phyloP scores from a whole-genome alignment of 352 stramenopile genomes.

The Plasmopara halstedii region DNA sequence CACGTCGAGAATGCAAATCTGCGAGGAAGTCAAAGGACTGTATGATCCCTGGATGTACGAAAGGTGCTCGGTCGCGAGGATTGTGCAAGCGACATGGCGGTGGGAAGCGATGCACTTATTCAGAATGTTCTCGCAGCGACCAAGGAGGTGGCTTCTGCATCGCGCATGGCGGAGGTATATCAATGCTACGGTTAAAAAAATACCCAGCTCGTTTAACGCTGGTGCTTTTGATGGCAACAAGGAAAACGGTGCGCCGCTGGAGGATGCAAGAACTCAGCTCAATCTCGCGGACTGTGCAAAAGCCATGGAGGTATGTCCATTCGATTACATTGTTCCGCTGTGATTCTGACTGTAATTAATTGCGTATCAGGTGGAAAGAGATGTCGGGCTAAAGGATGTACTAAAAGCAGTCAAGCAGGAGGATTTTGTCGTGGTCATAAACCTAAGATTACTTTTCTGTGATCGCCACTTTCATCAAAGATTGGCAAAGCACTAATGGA shows the following conservation, averaged over 20 bases:
- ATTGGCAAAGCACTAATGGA: no score
- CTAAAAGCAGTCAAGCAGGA: slow-evolving; percentile 65
- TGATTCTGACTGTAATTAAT: slow-evolving; percentile 1
- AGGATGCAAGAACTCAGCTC: slow-evolving; percentile 73
- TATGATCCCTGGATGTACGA: slow-evolving; percentile 53
- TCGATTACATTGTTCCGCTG: not conserved
- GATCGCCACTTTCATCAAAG: no score
- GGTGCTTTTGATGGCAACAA: slow-evolving; percentile 6
- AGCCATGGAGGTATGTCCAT: slow-evolving; percentile 64
- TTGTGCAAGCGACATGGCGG: slow-evolving; percentile 83
- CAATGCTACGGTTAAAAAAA: not conserved
- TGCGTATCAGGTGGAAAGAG: slow-evolving; percentile 47
- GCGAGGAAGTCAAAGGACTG: slow-evolving; percentile 65
- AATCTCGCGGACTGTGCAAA: slow-evolving; percentile 80
- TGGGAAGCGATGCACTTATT: slow-evolving; percentile 62
- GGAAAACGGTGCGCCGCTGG: slow-evolving; percentile 55
- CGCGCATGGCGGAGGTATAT: slow-evolving; percentile 56
- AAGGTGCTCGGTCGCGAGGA: slow-evolving; percentile 68
- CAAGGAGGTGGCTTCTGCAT: slow-evolving; percentile 84
- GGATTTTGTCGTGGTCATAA: slow-evolving; percentile 61
- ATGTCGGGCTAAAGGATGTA: slow-evolving; percentile 43
- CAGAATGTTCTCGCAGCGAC: slow-evolving; percentile 57
- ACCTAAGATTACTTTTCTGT: not conserved
- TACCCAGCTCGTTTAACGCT: no score
- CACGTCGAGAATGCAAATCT: slow-evolving; percentile 24